Base-by-base conservation (phyloP, 768 basidiomycete species). In the Leucocoprinus birnbaumii region DNA sequence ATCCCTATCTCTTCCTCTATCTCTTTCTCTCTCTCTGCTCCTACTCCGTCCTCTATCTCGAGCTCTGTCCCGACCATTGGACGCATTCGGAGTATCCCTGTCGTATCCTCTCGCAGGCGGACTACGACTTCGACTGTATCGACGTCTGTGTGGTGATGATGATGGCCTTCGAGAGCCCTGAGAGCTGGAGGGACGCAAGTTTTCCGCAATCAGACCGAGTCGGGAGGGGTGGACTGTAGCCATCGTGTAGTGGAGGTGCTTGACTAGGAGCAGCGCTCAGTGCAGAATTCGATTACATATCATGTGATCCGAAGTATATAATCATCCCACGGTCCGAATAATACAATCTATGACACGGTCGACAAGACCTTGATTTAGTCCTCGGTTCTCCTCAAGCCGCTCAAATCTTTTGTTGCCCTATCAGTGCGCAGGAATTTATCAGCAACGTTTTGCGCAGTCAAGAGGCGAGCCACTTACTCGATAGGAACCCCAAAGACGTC, bases 211-310 rank as follows among this genome's bases (percentile, higher is more conserved):
- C 3, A 89, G 72, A 24, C 73, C 82, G 72, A 87, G 73, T 48
- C 88, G 79, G 9, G 87, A 89, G 22, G 89, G 88, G 62, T 90
- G 88, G 4, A 90, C 76, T 18, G 82, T 83, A 24, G 86, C 86
- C 88, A 90, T 89, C 51, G 22, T 34, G 48, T n/a, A n/a, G n/a
- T n/a, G n/a, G n/a, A n/a, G 24, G 13, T 11, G 56, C 16, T 38
- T n/a, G n/a, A n/a, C n/a, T n/a, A n/a, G n/a, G n/a, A n/a, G n/a
- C n/a, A n/a, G n/a, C n/a, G n/a, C n/a, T n/a, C n/a, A n/a, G n/a
- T n/a, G n/a, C n/a, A n/a, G n/a, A n/a, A n/a, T n/a, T n/a, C n/a
- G n/a, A n/a, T n/a, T n/a, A n/a, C n/a, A n/a, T n/a, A n/a, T 31
- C 31, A 31, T 31, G 31, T 31, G 31, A 31, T 31, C 31, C 31